Evolutionary conservation across 495 filamentous ascomycete genomes (phyloP).

Genomic region (Pseudoneurospora amorphoporcata): DNA sequence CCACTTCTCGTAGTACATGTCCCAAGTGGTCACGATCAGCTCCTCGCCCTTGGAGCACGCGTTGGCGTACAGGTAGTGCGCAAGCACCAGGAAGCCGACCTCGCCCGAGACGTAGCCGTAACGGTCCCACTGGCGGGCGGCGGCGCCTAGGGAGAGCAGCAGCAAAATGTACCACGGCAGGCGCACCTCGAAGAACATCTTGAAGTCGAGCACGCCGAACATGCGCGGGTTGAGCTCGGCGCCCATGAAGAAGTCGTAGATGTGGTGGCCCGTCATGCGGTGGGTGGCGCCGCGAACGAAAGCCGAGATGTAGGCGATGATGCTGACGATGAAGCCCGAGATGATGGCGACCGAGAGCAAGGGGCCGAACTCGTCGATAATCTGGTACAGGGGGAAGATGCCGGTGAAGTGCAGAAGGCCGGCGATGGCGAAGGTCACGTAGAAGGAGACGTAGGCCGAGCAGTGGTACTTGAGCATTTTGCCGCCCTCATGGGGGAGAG

Average conservation of each 20-base stretch:
- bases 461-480: conserved; percentile 89
- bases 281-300: conserved; percentile 70
- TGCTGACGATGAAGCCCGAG: conserved; percentile 68
- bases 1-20: conserved; percentile 99
- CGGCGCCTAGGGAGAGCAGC: conserved; percentile 63
- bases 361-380: conserved; percentile 92
- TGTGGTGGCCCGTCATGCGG: conserved; percentile 80
- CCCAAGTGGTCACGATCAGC: conserved; percentile 85
- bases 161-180: conserved; percentile 95
- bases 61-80: conserved; percentile 93
- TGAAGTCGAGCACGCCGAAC: conserved; percentile 90
- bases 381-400: conserved; percentile 80
- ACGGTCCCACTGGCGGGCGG: conserved; percentile 75
- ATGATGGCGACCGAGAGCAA: conserved; percentile 84
- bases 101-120: conserved; percentile 91
- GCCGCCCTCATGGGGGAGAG: conserved; percentile 69
- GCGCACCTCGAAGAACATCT: conserved; percentile 99
- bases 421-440: conserved; percentile 64
- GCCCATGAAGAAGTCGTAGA: conserved; percentile 99
- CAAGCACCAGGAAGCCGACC: conserved; percentile 79
- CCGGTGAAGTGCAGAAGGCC: conserved; percentile 65
- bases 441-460: conserved; percentile 79
- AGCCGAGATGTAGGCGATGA: conserved; percentile 79
- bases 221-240: conserved; percentile 93
- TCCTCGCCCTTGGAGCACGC: conserved; percentile 96